Evolutionary conservation across 1,284 basidiomycete genomes (phyloP), one percentile per base, ranked within the genome.

Genomic region (Trametes pubescens): DNA sequence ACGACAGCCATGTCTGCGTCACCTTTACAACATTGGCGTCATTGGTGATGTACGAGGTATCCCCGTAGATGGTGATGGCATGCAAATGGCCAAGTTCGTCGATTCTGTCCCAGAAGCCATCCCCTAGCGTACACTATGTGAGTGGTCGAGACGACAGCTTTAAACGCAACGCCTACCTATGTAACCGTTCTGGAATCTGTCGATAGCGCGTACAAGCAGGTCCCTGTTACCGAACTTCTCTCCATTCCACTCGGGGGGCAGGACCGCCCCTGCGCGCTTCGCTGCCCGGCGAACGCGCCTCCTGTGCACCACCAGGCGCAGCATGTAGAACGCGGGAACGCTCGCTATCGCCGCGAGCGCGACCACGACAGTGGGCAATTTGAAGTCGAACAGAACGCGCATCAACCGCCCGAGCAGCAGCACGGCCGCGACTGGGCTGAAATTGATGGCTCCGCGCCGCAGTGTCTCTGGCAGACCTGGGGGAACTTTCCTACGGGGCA

Each of bases 231-330:
- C 71, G 21, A 66, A 37, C 26, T 43, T 26, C 32, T 61, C 59
- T 1, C 69, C 70, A 0, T 62, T 38, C 65, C 65, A 66, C 8
- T 58, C 56, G 6, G 68, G 66, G 1, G 71, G 71, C n/a, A 70
- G 53, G 22, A 65, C 57, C 0, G 71, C 65, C 1, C 71, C 69
- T 13, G 58, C 14, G 21, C 51, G 52, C 16, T 61, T 62, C 4
- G 68, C 69, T 18, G 53, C 59, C 29, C 67, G 62, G 11, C 24
- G 54, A 22, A 61, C 44, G 43, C 59, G 62, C 64, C 51, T 55
- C 4, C 21, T n/a, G 16, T 24, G 18, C n/a, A 57, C 40, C 6
- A 32, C 11, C 46, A 66, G 43, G 32, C 62, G 60, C 2, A 56
- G 21, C 2, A 54, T 46, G 32, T 57, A 56, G 26, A 49, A 44